phyloP scores from a whole-genome alignment of 225 moss, liverwort and hornwort genomes.

The Rhytidiadelphus loreus region DNA sequence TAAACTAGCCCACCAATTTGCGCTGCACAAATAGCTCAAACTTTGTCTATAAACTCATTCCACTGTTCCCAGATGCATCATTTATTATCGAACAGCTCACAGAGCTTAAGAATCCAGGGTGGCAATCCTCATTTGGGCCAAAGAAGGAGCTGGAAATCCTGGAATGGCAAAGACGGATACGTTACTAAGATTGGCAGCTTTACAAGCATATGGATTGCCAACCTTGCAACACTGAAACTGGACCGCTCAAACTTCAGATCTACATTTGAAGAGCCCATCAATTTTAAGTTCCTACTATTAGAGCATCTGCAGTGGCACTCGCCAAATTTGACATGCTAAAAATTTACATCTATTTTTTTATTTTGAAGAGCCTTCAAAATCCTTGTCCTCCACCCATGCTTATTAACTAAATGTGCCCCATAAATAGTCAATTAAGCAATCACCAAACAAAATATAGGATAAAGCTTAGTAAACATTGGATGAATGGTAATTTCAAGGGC shows the following conservation, averaged over 20 bases:
- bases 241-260: not conserved
- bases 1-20: not conserved
- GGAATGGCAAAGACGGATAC: not conserved
- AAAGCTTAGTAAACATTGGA: fast-evolving
- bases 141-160: not conserved
- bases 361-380: not conserved
- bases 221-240: not conserved
- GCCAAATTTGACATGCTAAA: not conserved
- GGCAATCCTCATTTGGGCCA: not conserved
- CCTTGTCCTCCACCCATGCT: fast-evolving
- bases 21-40: not conserved
- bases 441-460: not conserved
- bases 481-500: fast-evolving
- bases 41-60: not conserved
- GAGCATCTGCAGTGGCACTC: not conserved
- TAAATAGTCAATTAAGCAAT: not conserved
- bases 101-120: not conserved
- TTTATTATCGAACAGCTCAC: not conserved
- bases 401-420: fast-evolving
- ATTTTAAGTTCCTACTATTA: no score
- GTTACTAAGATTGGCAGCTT: not conserved
- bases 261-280: no score
- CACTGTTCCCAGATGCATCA: not conserved
- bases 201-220: not conserved
- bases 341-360: not conserved